phyloP scores from a whole-genome alignment of 2,329 filamentous ascomycete species.

The Didymosphaeria variabile region DNA sequence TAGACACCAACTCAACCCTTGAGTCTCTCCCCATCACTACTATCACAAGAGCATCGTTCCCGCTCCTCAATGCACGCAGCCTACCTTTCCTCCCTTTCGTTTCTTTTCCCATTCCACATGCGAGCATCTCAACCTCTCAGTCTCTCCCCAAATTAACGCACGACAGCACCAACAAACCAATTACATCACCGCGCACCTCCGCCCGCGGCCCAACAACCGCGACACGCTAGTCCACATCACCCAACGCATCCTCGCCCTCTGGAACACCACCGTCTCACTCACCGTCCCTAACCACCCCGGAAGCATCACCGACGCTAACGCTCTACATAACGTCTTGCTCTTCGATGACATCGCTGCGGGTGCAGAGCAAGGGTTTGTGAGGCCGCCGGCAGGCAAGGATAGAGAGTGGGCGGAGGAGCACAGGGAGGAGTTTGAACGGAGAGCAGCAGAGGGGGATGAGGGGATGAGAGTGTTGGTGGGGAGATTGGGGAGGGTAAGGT shows the following conservation, averaged over 20 bases:
- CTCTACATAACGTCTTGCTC: constrained; percentile 38
- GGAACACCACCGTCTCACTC: constrained; percentile 22
- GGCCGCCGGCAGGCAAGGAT: constrained; percentile 36
- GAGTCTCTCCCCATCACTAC: too few relatives aligned
- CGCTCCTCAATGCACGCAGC: too few relatives aligned
- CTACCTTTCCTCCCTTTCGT: too few relatives aligned
- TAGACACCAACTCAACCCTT: too few relatives aligned
- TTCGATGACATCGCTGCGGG: constrained; percentile 38
- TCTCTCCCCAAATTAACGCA: neutral
- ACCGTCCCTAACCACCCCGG: constrained; percentile 7
- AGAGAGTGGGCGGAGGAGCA: constrained; percentile 34
- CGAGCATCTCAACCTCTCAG: too few relatives aligned
- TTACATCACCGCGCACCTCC: constrained; percentile 34
- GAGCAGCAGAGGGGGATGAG: constrained; percentile 32
- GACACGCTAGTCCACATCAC: constrained; percentile 23
- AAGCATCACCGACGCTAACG: constrained; percentile 24
- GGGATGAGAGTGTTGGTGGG: constrained; percentile 29
- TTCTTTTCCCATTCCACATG: too few relatives aligned
- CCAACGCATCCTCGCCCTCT: constrained; percentile 25
- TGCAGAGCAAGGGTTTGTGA: constrained; percentile 36
- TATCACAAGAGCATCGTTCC: too few relatives aligned
- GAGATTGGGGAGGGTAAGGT: constrained; percentile 19
- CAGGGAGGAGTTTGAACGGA: constrained; percentile 31
- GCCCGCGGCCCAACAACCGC: constrained; percentile 27
- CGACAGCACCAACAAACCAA: constrained; percentile 24